Evolutionary conservation across 2,329 filamentous ascomycete species (phyloP).

Genomic region (Botrytis elliptica): DNA sequence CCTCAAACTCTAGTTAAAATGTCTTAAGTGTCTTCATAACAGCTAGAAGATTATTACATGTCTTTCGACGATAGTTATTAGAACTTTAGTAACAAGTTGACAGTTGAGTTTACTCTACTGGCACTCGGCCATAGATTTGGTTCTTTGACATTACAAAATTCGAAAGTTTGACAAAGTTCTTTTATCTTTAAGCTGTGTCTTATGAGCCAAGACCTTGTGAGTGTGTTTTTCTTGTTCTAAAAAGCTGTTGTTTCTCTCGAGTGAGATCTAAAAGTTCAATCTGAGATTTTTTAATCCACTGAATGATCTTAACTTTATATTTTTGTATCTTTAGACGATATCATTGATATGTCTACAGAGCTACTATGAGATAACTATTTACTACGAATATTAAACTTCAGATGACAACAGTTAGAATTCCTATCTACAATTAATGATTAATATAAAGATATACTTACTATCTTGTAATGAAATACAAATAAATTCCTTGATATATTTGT

Average conservation of each 20-base stretch:
- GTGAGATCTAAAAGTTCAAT: background rate
- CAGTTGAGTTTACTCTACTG: background rate
- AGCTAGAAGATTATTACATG: accelerated
- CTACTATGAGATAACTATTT: background rate
- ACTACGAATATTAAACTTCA: background rate
- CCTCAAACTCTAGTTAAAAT: background rate
- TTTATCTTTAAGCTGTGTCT: background rate
- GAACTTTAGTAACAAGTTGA: background rate
- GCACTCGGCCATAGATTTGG: background rate
- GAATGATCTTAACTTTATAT: background rate
- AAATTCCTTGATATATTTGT: background rate
- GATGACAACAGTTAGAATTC: background rate
- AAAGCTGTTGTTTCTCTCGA: background rate
- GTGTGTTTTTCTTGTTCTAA: background rate
- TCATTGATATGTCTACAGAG: background rate
- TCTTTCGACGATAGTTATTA: background rate
- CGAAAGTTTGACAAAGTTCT: background rate
- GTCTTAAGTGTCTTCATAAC: background rate
- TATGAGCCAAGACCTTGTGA: background rate
- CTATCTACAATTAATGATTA: background rate
- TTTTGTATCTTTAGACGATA: background rate
- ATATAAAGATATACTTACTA: background rate
- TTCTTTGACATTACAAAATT: background rate
- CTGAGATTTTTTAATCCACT: background rate
- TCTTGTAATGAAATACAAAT: background rate